A percentile compares a stretch with the other conserved stretches of the same genome.
Conservation (phyloP, 306 rosid genomes). For the Cucurbita ficifolia region DNA sequence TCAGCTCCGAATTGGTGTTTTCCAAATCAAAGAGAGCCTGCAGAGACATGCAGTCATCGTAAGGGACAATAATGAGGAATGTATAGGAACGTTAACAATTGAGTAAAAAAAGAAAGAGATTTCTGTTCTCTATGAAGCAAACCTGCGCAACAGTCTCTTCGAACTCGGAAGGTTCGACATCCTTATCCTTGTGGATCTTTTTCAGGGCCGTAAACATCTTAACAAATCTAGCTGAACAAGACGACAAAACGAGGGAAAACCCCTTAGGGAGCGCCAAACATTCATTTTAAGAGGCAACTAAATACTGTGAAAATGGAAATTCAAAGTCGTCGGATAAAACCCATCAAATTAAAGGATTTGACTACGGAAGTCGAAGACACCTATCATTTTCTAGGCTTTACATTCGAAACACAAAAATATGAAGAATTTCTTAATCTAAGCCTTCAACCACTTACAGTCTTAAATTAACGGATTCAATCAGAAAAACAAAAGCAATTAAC, state of each 20-base stretch:
- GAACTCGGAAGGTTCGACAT: slow-evolving; percentile 51
- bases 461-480: not conserved
- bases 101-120: not conserved
- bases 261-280: not conserved
- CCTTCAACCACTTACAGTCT: not conserved
- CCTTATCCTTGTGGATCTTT: slow-evolving; percentile 61
- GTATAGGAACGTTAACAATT: not conserved
- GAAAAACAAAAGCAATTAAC: not conserved
- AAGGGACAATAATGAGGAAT: not conserved
- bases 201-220: slow-evolving; percentile 56
- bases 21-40: slow-evolving; percentile 68
- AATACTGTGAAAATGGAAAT: not conserved
- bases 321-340: not conserved
- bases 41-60: not conserved
- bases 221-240: slow-evolving; percentile 13
- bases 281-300: not conserved
- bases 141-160: slow-evolving; percentile 72
- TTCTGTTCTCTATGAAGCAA: not conserved
- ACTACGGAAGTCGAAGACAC: not conserved
- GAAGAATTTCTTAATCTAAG: not conserved
- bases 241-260: not conserved
- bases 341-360: not conserved
- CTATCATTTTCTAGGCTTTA: not conserved
- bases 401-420: no score
- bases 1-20: slow-evolving; percentile 57